A percentile compares a stretch with the other conserved stretches of the same genome.
These are phyloP conservation scores for Metschnikowia similis DNA, from an alignment of 805 yeast genomes.

Conservation along the genomic window DNA sequence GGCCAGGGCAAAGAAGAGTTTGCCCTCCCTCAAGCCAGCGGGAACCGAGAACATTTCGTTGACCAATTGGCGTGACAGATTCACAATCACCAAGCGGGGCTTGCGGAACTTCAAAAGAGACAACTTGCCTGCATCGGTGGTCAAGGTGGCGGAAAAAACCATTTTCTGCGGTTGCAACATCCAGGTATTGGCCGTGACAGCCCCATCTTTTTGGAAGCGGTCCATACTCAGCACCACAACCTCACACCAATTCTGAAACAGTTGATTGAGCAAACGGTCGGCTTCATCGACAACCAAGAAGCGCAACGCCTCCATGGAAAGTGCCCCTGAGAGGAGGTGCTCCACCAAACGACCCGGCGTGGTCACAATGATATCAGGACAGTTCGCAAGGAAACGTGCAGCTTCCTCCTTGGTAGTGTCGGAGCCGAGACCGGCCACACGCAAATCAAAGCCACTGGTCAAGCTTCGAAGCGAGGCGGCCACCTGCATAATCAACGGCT, in stretches of 20 bases:
- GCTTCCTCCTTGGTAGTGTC: constrained; percentile 64
- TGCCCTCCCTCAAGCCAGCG: constrained; percentile 42
- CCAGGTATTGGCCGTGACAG: constrained; percentile 30
- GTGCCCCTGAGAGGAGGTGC: constrained; percentile 45
- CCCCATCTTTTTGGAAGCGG: constrained; percentile 11
- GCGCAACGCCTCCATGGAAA: constrained; percentile 50
- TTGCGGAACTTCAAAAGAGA: constrained; percentile 61
- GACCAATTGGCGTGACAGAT: constrained; percentile 45
- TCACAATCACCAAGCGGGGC: constrained; percentile 75
- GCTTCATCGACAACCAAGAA: constrained; percentile 78
- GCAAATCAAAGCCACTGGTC: constrained; percentile 62
- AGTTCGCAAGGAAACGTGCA: constrained; percentile 35
- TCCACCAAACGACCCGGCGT: constrained; percentile 87
- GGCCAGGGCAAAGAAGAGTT: constrained; percentile 36
- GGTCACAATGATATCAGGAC: constrained; percentile 65
- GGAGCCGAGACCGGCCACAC: constrained; percentile 56
- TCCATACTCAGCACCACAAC: constrained; percentile 41
- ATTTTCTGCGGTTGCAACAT: constrained; percentile 49
- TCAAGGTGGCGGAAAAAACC: constrained; percentile 88
- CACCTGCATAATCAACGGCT: constrained; percentile 82
- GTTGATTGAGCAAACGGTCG: constrained; percentile 76
- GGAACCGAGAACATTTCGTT: constrained; percentile 64
- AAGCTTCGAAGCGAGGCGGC: constrained; percentile 55
- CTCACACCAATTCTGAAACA: constrained; percentile 89
- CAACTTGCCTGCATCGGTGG: constrained; percentile 87